Base-by-base conservation (phyloP, 2,329 filamentous ascomycete species). In the Epichloe typhina region DNA sequence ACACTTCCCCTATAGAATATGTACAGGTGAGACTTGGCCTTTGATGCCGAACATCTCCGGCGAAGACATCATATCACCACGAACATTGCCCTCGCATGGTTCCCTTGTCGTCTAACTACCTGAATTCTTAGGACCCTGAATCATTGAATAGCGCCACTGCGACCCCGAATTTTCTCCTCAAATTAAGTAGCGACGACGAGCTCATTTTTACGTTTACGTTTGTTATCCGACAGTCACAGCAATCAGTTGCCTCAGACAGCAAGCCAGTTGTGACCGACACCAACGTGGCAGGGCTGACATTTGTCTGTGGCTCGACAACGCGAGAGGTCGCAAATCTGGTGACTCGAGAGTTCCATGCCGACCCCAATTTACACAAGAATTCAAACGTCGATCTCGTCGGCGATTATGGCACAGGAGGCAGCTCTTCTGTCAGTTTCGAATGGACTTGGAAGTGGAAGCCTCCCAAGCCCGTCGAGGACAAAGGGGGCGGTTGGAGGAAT, bases 391-490 rank as follows among this genome's bases (percentile, higher is more conserved):
- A 94, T 61, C 76, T 97, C 43, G 83, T 98, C n/a, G 93, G 93
- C 3, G 89, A 95, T 65, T 96, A 86, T 63, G 77, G 80, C 3
- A 98, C 93, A 0, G 82, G 77, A 35, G 90, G 91, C n/a, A 87
- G 75, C 60, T 73, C 84, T 6, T 91, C 88, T 2, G 84, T 95
- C 33, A 83, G 88, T 36, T 96, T 96, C 63, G 85, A 91, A 56
- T 98, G 91, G 89, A 83, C 84, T 7, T 98, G 93, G 93, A 93
- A 85, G 72, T 98, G 91, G 89, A 88, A 86, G 63, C 88, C 93
- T 8, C 93, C 93, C 38, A 95, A 88, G 72, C 62, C 72, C 13
- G 70, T 72, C 15, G 90, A 96, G 63, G 90, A 96, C 64, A 81
- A 80, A 60, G 87, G 86, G 33, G 88, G 89, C 52, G 93, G 93